These are phyloP conservation scores for Syncephalastrum racemosum DNA, from an alignment of 371 early-diverging fungal species.

Conservation along the genomic window DNA sequence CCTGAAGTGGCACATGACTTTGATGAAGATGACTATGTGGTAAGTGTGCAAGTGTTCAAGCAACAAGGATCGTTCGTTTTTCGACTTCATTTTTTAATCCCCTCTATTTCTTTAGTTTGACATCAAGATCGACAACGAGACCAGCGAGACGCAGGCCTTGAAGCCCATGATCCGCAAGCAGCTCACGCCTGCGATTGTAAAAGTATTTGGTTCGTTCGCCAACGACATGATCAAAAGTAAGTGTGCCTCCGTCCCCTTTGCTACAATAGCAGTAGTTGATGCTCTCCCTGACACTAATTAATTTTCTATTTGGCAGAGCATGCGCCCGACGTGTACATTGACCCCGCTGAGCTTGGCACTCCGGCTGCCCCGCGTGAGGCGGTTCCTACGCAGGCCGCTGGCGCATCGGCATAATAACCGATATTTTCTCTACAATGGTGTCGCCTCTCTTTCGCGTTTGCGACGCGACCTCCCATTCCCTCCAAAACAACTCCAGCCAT, in stretches of 20 bases:
- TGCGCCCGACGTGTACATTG: slow-evolving; percentile 88
- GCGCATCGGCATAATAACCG: too few species aligned
- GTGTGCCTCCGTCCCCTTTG: slow-evolving; percentile 4
- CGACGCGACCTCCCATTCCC: too few species aligned
- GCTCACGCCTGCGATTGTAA: slow-evolving; percentile 57
- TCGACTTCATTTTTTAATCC: neutral
- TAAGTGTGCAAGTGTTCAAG: slow-evolving; percentile 39
- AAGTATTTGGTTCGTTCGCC: slow-evolving; percentile 65
- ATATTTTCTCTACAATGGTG: too few species aligned
- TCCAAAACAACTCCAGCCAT: too few species aligned
- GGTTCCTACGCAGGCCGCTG: too few species aligned
- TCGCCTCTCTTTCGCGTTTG: too few species aligned
- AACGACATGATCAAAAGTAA: slow-evolving; percentile 69
- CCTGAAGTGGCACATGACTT: slow-evolving; percentile 94
- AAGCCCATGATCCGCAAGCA: slow-evolving; percentile 66
- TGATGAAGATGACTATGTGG: slow-evolving; percentile 70
- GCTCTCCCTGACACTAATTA: neutral
- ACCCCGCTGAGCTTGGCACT: slow-evolving; percentile 45
- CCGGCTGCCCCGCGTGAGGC: slow-evolving; percentile 5
- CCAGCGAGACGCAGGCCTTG: slow-evolving; percentile 50
- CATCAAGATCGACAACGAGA: slow-evolving; percentile 56
- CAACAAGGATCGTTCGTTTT: neutral
- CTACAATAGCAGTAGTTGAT: neutral
- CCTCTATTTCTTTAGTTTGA: slow-evolving; percentile 55
- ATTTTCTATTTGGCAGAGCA: slow-evolving; percentile 49